A percentile compares a stretch with the other conserved stretches of the same genome.
Conservation (phyloP, 2,329 filamentous ascomycete genomes). For the Fusarium albidum region DNA sequence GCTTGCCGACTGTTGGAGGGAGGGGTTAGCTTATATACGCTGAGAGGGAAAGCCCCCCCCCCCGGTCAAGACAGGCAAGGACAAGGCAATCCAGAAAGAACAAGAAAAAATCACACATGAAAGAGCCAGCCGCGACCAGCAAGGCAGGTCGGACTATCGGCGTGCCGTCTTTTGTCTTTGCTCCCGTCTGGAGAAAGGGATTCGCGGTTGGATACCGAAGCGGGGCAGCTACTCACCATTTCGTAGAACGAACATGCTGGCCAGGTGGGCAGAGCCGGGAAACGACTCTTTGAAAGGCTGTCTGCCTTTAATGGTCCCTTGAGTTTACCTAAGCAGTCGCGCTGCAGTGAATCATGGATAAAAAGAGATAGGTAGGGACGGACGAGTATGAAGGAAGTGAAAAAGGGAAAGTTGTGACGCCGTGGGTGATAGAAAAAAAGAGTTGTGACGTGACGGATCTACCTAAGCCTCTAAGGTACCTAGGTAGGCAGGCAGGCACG, state of each 20-base stretch:
- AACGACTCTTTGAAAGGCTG: neutral
- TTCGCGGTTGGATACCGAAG: slow-evolving; percentile 32
- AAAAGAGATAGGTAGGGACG: too few species aligned
- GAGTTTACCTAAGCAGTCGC: slow-evolving; percentile 9
- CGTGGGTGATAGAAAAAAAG: slow-evolving; percentile 27
- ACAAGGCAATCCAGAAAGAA: neutral
- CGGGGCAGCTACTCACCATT: slow-evolving; percentile 46
- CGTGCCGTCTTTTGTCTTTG: slow-evolving; percentile 12
- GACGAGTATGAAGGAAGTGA: slow-evolving; percentile 9
- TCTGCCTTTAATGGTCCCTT: slow-evolving; percentile 3
- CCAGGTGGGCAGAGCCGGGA: slow-evolving; percentile 8
- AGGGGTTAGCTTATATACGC: slow-evolving; percentile 20
- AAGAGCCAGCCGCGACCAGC: slow-evolving; percentile 2
- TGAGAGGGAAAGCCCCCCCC: neutral
- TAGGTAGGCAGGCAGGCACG: too few species aligned
- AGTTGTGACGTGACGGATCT: slow-evolving; percentile 28
- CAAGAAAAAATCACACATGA: slow-evolving; percentile 5
- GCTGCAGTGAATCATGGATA: slow-evolving; percentile 6
- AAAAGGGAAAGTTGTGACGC: slow-evolving; percentile 21
- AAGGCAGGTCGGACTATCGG: neutral
- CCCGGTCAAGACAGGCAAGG: neutral
- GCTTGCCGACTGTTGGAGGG: slow-evolving; percentile 76
- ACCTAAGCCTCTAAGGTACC: too few species aligned
- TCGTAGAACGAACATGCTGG: slow-evolving; percentile 50
- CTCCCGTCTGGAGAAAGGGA: slow-evolving; percentile 12